Conservation (phyloP, 257 asterid species). For the Jasminum sambac region DNA sequence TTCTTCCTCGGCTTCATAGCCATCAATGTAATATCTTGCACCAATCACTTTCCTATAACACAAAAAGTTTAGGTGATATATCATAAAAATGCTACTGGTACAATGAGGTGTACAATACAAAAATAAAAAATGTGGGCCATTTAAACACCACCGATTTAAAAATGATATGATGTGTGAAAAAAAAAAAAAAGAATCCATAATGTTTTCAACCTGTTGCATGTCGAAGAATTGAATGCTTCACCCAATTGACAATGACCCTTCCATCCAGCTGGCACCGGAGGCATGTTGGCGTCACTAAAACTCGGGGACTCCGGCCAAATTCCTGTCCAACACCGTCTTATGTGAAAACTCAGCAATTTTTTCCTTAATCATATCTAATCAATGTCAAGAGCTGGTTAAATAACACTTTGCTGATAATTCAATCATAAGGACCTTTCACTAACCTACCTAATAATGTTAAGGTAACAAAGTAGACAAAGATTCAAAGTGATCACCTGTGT, state of each 20-base stretch:
- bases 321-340: slow-evolving; percentile 44
- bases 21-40: slow-evolving; percentile 84
- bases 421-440: neutral
- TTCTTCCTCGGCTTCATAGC: slow-evolving; percentile 77
- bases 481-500: slow-evolving; percentile 59
- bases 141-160: too few relatives aligned
- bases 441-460: slow-evolving; percentile 8
- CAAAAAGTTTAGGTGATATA: slow-evolving; percentile 15
- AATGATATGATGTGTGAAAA: too few relatives aligned
- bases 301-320: slow-evolving; percentile 97
- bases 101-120: too few relatives aligned
- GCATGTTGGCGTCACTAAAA: slow-evolving; percentile 77
- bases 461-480: neutral
- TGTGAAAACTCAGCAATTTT: slow-evolving; percentile 8
- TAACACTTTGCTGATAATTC: neutral
- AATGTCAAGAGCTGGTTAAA: slow-evolving; percentile 10
- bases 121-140: too few relatives aligned
- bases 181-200: too few relatives aligned
- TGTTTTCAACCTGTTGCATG: slow-evolving; percentile 75
- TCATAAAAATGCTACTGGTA: too few relatives aligned
- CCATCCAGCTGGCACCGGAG: slow-evolving; percentile 88
- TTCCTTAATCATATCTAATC: neutral
- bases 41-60: slow-evolving; percentile 79
- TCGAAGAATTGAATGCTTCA: slow-evolving; percentile 75
- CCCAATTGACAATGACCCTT: slow-evolving; percentile 86